phyloP scores from a whole-genome alignment of 495 filamentous ascomycete genomes.

The Penicillium angulare region DNA sequence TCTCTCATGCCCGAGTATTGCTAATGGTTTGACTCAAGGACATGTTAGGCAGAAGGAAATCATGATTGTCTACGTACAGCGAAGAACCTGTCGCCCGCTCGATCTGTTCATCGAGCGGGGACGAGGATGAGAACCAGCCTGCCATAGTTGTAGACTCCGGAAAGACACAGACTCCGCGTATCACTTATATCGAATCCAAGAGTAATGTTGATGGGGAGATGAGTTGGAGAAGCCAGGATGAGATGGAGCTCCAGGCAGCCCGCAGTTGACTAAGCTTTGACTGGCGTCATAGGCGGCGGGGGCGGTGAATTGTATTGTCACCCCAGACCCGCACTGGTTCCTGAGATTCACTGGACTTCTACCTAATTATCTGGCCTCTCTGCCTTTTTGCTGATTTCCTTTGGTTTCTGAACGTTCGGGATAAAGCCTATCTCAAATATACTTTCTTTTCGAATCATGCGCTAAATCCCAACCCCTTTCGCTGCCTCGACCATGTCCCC shows the following conservation, averaged over 20 bases:
- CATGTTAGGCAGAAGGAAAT: constrained; percentile 8
- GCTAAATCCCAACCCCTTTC: constrained; percentile 16
- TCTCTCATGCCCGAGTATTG: no score
- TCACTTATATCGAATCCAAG: constrained; percentile 1
- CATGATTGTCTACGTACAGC: constrained; percentile 56
- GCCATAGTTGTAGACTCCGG: constrained; percentile 60
- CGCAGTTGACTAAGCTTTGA: constrained; percentile 25
- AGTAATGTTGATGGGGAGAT: background rate
- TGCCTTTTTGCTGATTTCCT: constrained; percentile 6
- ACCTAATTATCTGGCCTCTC: constrained; percentile 3
- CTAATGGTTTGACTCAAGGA: background rate
- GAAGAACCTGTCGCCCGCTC: constrained; percentile 92
- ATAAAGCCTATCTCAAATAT: background rate
- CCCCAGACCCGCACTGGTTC: constrained; percentile 25
- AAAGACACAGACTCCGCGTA: background rate
- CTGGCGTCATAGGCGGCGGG: constrained; percentile 32
- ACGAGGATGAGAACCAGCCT: constrained; percentile 87
- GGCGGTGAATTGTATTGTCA: constrained; percentile 30
- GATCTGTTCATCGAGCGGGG: constrained; percentile 92
- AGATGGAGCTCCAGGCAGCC: constrained; percentile 25
- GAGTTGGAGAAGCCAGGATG: constrained; percentile 8
- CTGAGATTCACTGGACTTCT: constrained; percentile 8
- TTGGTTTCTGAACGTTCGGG: constrained; percentile 10
- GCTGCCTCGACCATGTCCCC: constrained; percentile 40
- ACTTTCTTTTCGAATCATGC: constrained; percentile 20